phyloP scores from a whole-genome alignment of 2,329 filamentous ascomycete genomes.

The Cladobotryum mycophilum region DNA sequence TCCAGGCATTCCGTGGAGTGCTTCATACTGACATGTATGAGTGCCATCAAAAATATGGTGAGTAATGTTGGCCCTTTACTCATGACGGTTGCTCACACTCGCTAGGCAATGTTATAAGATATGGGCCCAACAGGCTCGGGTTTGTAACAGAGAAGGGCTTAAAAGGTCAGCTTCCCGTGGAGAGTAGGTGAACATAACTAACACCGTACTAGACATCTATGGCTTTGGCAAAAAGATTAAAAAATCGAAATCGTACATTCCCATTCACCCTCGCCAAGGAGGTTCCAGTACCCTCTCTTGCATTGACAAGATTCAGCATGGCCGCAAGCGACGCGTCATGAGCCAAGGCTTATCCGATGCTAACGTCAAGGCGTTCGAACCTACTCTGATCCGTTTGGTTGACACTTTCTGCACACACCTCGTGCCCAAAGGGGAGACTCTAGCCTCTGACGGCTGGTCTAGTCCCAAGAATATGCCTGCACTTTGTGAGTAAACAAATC shows the following conservation, averaged over 20 bases:
- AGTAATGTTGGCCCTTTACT: background rate
- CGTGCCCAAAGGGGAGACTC: too few species aligned
- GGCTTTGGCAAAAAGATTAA: conserved; percentile 11
- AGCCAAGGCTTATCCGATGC: conserved; percentile 3
- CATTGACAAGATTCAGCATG: conserved; percentile 10
- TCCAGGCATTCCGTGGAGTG: conserved; percentile 30
- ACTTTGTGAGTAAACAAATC: background rate
- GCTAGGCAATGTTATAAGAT: conserved; percentile 18
- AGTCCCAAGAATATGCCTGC: background rate
- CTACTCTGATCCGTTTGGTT: background rate
- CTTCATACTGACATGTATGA: conserved; percentile 27
- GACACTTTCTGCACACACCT: too few species aligned
- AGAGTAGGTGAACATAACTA: background rate
- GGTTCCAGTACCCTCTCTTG: conserved; percentile 14
- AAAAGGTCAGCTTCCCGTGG: conserved; percentile 1
- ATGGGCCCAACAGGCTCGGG: conserved; percentile 22
- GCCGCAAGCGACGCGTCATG: background rate
- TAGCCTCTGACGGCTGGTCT: background rate
- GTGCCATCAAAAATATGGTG: conserved; percentile 30
- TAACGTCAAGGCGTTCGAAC: background rate
- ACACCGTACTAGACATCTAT: conserved; percentile 11
- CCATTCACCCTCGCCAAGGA: conserved; percentile 6
- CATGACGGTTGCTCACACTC: background rate
- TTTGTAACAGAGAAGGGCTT: conserved; percentile 12
- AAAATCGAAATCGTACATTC: conserved; percentile 15